phyloP scores from a whole-genome alignment of 2,329 filamentous ascomycete genomes.

The Chaetoscypha palmicola region DNA sequence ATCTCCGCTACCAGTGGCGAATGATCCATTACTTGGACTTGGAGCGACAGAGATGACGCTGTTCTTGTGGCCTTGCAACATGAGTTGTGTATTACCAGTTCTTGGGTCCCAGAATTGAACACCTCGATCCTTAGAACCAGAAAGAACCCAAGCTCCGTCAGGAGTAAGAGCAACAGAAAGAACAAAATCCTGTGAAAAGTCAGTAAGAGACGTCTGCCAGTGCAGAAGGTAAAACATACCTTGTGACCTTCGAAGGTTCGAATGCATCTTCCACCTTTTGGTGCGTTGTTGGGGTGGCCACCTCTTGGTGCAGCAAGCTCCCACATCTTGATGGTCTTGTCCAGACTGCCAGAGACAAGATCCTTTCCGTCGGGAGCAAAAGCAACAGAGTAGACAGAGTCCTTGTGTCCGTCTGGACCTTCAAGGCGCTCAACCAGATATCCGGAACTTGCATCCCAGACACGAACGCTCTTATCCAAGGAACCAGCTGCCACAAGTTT shows the following conservation, averaged over 20 bases:
- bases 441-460: conserved; percentile 87
- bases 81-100: conserved; percentile 89
- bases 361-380: conserved; percentile 92
- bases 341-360: conserved; percentile 87
- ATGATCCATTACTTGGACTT: conserved; percentile 74
- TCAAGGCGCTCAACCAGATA: conserved; percentile 87
- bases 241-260: conserved; percentile 97
- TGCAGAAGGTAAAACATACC: conserved; percentile 41
- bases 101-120: conserved; percentile 98
- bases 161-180: conserved; percentile 92
- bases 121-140: conserved; percentile 91
- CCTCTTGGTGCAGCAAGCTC: conserved; percentile 70
- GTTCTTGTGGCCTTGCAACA: conserved; percentile 98
- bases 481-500: conserved; percentile 92
- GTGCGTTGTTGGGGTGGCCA: conserved; percentile 56
- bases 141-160: conserved; percentile 92
- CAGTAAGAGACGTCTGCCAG: conserved; percentile 12
- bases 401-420: conserved; percentile 89
- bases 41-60: conserved; percentile 96
- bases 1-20: conserved; percentile 94
- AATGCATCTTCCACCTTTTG: conserved; percentile 86
- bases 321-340: conserved; percentile 99
- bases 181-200: conserved; percentile 73
- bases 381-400: conserved; percentile 92
- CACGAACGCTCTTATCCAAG: conserved; percentile 93